Conservation (phyloP, 345 rosid genomes). For the Isatis tinctoria region DNA sequence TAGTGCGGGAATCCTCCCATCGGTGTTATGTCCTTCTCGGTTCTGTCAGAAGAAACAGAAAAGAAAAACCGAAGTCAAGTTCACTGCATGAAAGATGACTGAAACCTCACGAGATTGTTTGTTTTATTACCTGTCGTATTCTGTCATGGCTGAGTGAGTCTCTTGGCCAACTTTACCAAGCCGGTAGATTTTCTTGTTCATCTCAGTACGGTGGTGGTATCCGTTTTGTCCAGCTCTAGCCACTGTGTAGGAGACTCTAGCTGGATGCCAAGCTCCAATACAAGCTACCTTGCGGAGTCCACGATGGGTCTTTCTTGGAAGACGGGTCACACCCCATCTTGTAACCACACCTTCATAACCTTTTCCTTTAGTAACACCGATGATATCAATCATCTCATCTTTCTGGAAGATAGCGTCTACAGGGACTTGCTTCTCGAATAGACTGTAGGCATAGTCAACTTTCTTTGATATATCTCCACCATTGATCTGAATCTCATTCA, state of each 20-base stretch:
- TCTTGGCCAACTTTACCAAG: constrained; percentile 81
- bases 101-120: background rate
- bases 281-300: constrained; percentile 97
- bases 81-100: constrained; percentile 15
- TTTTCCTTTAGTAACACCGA: constrained; percentile 91
- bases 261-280: constrained; percentile 99
- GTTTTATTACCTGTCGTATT: constrained; percentile 59
- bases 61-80: background rate
- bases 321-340: constrained; percentile 95
- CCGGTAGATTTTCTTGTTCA: constrained; percentile 88
- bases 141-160: constrained; percentile 68
- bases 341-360: constrained; percentile 94
- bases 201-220: constrained; percentile 84
- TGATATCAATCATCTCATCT: constrained; percentile 92
- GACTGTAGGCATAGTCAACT: constrained; percentile 72
- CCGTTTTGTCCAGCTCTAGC: constrained; percentile 98
- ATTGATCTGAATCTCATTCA: constrained; percentile 91
- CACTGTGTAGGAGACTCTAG: constrained; percentile 91
- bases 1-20: constrained; percentile 94
- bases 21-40: constrained; percentile 89
- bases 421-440: constrained; percentile 86
- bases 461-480: constrained; percentile 76
- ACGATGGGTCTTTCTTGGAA: constrained; percentile 91
- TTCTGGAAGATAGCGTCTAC: constrained; percentile 79
- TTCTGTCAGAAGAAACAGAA: constrained; percentile 6